These are phyloP conservation scores for Cladosporium sp. DNA, from an alignment of 2,329 filamentous ascomycete species.

Conservation along the genomic window DNA sequence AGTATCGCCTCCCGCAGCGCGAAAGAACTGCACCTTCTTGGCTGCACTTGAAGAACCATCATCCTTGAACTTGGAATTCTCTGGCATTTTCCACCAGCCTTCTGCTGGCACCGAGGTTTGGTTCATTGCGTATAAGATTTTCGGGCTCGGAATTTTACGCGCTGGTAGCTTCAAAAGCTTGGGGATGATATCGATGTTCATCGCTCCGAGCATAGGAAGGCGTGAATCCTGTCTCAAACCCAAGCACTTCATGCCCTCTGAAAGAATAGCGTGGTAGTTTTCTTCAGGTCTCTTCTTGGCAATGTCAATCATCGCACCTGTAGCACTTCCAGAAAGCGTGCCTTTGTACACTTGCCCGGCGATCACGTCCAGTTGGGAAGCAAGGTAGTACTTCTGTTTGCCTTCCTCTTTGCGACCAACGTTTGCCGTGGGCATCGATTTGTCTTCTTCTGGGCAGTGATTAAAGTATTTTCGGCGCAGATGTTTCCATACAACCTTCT, in stretches of 20 bases:
- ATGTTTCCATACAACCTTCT: not conserved
- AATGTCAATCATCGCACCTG: not conserved
- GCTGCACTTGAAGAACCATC: too few species aligned
- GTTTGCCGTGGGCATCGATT: constrained; percentile 2
- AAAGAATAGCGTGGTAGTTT: not conserved
- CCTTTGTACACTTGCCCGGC: constrained; percentile 4
- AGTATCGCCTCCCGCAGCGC: not conserved
- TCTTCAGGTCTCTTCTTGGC: not conserved
- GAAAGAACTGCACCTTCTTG: not conserved
- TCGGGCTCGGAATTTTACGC: not conserved
- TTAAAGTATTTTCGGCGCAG: not conserved
- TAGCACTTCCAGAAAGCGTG: not conserved
- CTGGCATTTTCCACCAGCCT: not conserved
- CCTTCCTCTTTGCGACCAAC: constrained; percentile 4
- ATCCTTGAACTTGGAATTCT: not conserved
- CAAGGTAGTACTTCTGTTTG: constrained; percentile 6
- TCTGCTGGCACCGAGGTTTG: not conserved
- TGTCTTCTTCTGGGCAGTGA: not conserved
- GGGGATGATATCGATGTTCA: too few species aligned
- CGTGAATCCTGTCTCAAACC: too few species aligned
- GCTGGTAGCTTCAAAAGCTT: not conserved
- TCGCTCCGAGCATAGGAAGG: too few species aligned
- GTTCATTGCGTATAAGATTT: not conserved
- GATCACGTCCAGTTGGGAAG: not conserved
- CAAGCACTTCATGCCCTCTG: not conserved